Percentiles rank a stretch among this genome's conserved stretches.
Evolutionary conservation across 2,329 filamentous ascomycete genomes (phyloP).

Genomic region (Alternaria sp.): DNA sequence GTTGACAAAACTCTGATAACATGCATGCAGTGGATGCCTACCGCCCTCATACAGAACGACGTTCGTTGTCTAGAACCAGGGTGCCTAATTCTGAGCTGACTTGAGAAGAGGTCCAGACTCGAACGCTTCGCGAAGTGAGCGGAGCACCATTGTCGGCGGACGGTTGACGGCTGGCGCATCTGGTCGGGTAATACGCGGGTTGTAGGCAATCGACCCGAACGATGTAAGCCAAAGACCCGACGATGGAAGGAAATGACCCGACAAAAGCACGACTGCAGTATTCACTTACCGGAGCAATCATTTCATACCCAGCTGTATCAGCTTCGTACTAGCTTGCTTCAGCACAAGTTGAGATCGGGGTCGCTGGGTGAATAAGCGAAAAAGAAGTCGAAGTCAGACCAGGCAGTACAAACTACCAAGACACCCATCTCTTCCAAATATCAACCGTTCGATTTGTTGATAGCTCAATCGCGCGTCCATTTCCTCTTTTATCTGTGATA

Average conservation of each 20-base stretch:
- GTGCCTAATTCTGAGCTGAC: too few relatives aligned
- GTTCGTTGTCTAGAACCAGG: not conserved
- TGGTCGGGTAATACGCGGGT: constrained; percentile 1
- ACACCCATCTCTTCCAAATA: not conserved
- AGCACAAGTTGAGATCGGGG: not conserved
- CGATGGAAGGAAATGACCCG: not conserved
- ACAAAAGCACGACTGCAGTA: not conserved
- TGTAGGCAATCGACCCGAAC: not conserved
- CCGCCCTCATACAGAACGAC: not conserved
- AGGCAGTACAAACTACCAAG: not conserved
- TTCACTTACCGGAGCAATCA: not conserved
- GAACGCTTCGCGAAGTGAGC: too few relatives aligned
- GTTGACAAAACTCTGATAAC: not conserved
- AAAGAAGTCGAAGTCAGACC: not conserved
- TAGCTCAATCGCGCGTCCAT: not conserved
- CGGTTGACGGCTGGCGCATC: not conserved
- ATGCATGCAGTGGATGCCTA: not conserved
- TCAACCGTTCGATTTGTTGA: not conserved
- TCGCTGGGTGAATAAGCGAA: not conserved
- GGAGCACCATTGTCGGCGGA: not conserved
- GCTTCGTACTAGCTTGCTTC: not conserved
- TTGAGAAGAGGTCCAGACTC: too few relatives aligned
- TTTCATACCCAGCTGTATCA: not conserved
- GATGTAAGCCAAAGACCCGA: constrained; percentile 15
- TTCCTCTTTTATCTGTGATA: not conserved